These are phyloP conservation scores for Fusarium mangiferae DNA, from an alignment of 2,329 filamentous ascomycete genomes.

Conservation along the genomic window DNA sequence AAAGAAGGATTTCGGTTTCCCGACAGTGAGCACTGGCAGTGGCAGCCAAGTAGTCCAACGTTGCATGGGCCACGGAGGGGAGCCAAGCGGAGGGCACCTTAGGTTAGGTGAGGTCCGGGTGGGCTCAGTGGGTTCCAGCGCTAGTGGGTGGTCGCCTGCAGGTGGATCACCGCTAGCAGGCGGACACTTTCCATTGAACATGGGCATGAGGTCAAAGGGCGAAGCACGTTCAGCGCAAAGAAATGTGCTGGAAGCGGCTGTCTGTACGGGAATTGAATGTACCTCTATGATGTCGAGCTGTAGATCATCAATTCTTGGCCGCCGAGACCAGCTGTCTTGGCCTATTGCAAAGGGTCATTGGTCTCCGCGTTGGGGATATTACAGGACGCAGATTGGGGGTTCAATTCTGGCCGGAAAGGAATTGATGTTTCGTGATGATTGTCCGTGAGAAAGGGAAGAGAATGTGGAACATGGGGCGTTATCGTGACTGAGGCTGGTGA, in stretches of 20 bases:
- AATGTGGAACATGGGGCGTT: constrained; percentile 31
- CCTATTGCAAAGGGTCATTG: constrained; percentile 14
- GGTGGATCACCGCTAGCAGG: constrained; percentile 43
- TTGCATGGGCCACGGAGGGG: constrained; percentile 40
- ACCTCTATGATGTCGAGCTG: constrained; percentile 34
- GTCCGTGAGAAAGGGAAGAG: constrained; percentile 11
- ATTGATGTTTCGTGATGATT: constrained; percentile 10
- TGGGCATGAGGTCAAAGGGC: not conserved
- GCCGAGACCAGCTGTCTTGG: constrained; percentile 22
- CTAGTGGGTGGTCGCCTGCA: constrained; percentile 43
- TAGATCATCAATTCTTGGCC: constrained; percentile 34
- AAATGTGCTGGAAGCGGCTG: constrained; percentile 14
- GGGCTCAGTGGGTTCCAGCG: constrained; percentile 36
- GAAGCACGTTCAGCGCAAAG: constrained; percentile 9
- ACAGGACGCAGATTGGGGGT: not conserved
- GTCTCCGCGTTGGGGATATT: constrained; percentile 3
- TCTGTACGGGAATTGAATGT: constrained; percentile 8
- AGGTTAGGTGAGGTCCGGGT: constrained; percentile 20
- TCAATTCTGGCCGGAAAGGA: not conserved
- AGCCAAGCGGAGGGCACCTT: constrained; percentile 14
- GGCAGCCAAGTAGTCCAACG: constrained; percentile 41
- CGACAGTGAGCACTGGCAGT: constrained; percentile 5
- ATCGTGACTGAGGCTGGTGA: constrained; percentile 18
- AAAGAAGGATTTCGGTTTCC: constrained; percentile 38
- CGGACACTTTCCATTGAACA: constrained; percentile 31